Percentiles rank a stretch among this genome's conserved stretches.
Evolutionary conservation across 1,139 yeast species (phyloP).

Genomic region (Blastobotrys buckinghamii): DNA sequence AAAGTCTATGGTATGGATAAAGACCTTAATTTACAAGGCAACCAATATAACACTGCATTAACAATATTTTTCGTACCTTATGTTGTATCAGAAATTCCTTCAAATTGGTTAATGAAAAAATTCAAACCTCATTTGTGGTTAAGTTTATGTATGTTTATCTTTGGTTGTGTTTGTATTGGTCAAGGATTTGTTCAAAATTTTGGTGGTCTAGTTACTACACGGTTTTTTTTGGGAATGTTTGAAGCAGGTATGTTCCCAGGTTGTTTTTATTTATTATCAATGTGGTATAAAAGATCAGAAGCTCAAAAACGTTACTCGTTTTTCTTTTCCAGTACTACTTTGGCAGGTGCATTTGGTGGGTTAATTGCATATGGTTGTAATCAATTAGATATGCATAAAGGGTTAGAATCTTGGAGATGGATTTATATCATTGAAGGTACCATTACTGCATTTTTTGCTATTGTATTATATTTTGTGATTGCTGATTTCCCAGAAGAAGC

Average conservation of each 20-base stretch:
- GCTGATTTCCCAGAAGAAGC: constrained; percentile 74
- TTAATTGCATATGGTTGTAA: constrained; percentile 60
- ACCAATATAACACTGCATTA: constrained; percentile 51
- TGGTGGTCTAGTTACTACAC: constrained; percentile 53
- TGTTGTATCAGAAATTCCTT: constrained; percentile 57
- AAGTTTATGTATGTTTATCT: constrained; percentile 47
- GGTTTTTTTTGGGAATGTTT: constrained; percentile 57
- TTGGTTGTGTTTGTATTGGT: constrained; percentile 60
- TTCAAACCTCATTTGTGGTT: constrained; percentile 64
- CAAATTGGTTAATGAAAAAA: constrained; percentile 56
- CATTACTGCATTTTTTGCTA: constrained; percentile 56
- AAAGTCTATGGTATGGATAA: constrained; percentile 52
- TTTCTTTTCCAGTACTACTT: constrained; percentile 62
- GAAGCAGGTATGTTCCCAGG: constrained; percentile 74
- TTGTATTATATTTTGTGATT: constrained; percentile 55
- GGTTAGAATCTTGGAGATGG: constrained; percentile 64
- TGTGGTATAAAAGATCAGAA: constrained; percentile 50
- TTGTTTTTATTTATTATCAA: constrained; percentile 58
- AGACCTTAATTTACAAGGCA: constrained; percentile 1
- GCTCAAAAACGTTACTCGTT: constrained; percentile 64
- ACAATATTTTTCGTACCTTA: constrained; percentile 73
- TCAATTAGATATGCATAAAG: constrained; percentile 45
- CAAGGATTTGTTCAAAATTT: constrained; percentile 58
- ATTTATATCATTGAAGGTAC: constrained; percentile 69
- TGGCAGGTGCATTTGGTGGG: constrained; percentile 82